Base-by-base conservation (phyloP, 139 green algal species). In the Chlamydomonas applanata region DNA sequence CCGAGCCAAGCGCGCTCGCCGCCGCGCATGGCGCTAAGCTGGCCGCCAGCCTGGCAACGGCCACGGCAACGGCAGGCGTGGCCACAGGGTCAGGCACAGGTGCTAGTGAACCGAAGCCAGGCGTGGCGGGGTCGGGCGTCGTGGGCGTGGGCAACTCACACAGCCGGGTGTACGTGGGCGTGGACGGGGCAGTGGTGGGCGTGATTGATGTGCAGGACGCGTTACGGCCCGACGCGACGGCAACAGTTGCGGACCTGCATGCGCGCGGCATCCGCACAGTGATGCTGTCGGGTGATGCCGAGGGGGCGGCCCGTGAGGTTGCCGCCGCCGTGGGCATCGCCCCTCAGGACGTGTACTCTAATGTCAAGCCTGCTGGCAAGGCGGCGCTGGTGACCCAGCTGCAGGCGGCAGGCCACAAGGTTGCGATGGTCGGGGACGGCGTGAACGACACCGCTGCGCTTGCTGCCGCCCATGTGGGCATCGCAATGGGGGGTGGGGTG, bases 371-470 rank as follows among this genome's bases (percentile, higher is more conserved):
- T 4, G 80, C 78, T 44, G 86, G 82, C 63, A 97, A 97, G 72
- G 88, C 87, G 24, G 81, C 67, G 25, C 59, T 91, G 34, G 85
- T 96, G 72, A 72, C 85, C 69, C 25, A 62, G 54, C 83, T 96
- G 62, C 81, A 85, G 72, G 65, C 69, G 1, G 3, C 68, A n/a
- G 91, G 79, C 17, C 54, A 35, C 65, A 53, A 53, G 29, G 93
- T 97, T 49, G 91, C 88, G 22, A 96, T 97, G 93, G 90, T 97
- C 24, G 93, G 93, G 1, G 93, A 97, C 61, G 93, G 93, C 35
- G 84, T 97, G 54, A 97, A 97, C 67, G 93, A 97, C 78, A 91
- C 93, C 4, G 89, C 87, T 1, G 92, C 93, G 7, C 88, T 97
- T 35, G 93, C 93, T 13, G 82, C 83, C 27, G 91, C 93, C 1